A percentile compares a stretch with the other conserved stretches of the same genome.
These are phyloP conservation scores for Cordyceps javanica DNA, from an alignment of 2,329 filamentous ascomycete species.

Conservation along the genomic window DNA sequence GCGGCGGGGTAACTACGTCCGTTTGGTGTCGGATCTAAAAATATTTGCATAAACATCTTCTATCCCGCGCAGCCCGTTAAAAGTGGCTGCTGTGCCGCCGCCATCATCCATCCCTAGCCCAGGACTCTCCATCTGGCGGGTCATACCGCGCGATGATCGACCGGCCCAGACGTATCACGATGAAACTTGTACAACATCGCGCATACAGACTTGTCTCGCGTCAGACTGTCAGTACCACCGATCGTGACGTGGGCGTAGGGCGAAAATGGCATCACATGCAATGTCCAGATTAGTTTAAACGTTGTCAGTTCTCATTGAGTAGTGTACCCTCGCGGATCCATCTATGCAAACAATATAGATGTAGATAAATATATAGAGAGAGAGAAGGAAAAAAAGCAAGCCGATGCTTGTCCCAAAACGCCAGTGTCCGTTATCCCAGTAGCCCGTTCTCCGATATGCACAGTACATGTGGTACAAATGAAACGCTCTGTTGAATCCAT, in stretches of 20 bases:
- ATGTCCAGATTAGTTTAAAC: background rate
- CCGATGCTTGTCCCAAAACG: conserved; percentile 1
- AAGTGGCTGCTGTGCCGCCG: too few relatives aligned
- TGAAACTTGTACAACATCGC: background rate
- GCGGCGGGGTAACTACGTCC: too few relatives aligned
- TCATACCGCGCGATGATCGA: background rate
- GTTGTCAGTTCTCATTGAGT: background rate
- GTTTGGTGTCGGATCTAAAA: background rate
- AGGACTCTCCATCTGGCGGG: too few relatives aligned
- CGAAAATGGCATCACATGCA: background rate
- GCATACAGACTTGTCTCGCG: background rate
- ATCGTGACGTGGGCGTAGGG: background rate
- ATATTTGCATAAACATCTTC: background rate
- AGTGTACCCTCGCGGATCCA: conserved; percentile 4
- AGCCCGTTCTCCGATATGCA: conserved; percentile 7
- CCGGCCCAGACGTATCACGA: background rate
- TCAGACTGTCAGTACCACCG: background rate
- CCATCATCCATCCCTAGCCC: too few relatives aligned
- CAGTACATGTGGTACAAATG: conserved; percentile 10
- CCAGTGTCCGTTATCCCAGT: conserved; percentile 9
- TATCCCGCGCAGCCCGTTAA: too few relatives aligned
- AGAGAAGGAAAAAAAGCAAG: background rate
- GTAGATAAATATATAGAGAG: background rate
- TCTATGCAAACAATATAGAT: conserved; percentile 8
- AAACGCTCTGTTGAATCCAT: conserved; percentile 11